Evolutionary conservation across 176 grass and related monocot species (phyloP), one percentile per base, ranked within the genome.

Genomic region (Musa troglodytarum): DNA sequence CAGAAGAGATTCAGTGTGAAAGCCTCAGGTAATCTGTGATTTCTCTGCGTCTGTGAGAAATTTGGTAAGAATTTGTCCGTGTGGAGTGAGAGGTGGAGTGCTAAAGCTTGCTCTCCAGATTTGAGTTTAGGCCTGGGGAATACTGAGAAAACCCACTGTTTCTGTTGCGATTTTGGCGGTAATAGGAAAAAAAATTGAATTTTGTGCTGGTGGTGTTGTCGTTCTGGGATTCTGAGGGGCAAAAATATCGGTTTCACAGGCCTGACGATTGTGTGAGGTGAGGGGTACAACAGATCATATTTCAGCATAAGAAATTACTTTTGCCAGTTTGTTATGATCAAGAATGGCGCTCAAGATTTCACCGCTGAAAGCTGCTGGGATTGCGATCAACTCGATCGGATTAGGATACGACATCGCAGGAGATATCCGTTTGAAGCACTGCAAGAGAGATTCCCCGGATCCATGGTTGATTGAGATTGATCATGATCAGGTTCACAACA

Each of bases 391-490:
- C 2, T 89, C 95, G 52, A 89, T 98, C 11, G 95, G 90, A 16
- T 74, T 98, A 52, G 95, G 95, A 61, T 98, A 94, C 53, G 95
- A 98, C 63, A 66, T 98, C 49, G 82, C 85, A 2, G 83, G 22
- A 22, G 95, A 98, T 83, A 59, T 91, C 72, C 84, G 88, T n/a
- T 84, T 98, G 75, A 98, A 93, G 79, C 85, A 51, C 68, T 98
- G 95, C 86, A 91, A 91, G 78, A 85, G 77, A 15, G 43, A 52
- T 26, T 57, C 10, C 17, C 21, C 85, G 9, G 87, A 96, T 77
- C 85, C 89, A 13, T 82, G 67, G 26, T 86, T 98, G 78, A 91
- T 98, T 54, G 88, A 93, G 64, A 81, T 98, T n/a, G 84, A 87
- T 68, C 82, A 79, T 59, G 74, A 72, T 0, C 73, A 85, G 52